Evolutionary conservation across 805 yeast species (phyloP).

Genomic region (Yamadazyma takamatsuzukensis): DNA sequence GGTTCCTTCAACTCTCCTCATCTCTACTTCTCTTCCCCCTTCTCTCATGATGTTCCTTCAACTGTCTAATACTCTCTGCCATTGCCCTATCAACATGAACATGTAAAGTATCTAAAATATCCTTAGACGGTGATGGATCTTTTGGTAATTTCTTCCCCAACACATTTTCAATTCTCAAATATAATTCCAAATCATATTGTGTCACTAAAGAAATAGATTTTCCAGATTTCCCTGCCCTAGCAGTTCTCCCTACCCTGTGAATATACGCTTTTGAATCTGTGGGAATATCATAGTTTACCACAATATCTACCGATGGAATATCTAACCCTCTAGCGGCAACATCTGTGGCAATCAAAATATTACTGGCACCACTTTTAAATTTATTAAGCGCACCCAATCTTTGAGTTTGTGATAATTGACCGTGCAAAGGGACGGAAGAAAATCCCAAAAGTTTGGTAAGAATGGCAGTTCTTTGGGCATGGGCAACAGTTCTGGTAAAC

Average conservation of each 20-base stretch:
- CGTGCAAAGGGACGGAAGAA: constrained; percentile 89
- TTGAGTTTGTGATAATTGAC: constrained; percentile 83
- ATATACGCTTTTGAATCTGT: constrained; percentile 81
- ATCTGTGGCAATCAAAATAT: constrained; percentile 76
- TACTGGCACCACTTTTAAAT: constrained; percentile 68
- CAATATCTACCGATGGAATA: constrained; percentile 76
- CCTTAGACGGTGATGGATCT: constrained; percentile 70
- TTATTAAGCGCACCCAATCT: constrained; percentile 78
- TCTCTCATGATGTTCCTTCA: constrained; percentile 58
- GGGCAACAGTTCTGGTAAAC: constrained; percentile 93
- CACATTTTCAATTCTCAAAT: constrained; percentile 84
- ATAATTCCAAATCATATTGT: constrained; percentile 89
- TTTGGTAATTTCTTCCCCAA: constrained; percentile 80
- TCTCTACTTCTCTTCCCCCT: constrained; percentile 21
- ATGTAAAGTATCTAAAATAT: constrained; percentile 71
- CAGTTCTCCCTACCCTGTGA: constrained; percentile 93
- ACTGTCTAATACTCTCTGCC: constrained; percentile 81
- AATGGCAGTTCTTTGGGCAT: constrained; percentile 85
- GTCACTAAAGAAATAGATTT: constrained; percentile 85
- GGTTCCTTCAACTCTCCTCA: constrained; percentile 33
- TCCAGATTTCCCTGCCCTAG: constrained; percentile 90
- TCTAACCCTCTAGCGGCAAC: constrained; percentile 89
- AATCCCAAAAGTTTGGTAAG: constrained; percentile 79
- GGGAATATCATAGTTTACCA: constrained; percentile 75
- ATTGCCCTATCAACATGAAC: constrained; percentile 89